Conservation (phyloP, 805 yeast species). For the Martiniozyma abietophila region DNA sequence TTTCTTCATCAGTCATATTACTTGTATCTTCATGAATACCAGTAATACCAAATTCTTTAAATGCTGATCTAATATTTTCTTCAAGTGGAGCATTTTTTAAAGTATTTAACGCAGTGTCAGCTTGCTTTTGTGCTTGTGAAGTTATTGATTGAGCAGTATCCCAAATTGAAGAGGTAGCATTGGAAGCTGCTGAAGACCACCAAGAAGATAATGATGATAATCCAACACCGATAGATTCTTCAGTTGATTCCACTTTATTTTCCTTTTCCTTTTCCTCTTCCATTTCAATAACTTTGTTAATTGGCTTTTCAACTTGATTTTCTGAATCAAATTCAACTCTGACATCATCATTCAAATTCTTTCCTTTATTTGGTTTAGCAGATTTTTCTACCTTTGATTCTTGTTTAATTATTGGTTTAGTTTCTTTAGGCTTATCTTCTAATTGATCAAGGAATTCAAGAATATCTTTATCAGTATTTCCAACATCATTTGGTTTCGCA, state of each 20-base stretch:
- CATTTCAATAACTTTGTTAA: background rate
- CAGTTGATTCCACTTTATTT: background rate
- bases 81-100: conserved; percentile 33
- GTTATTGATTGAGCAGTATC: conserved; percentile 40
- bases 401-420: no score
- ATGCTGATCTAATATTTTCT: conserved; percentile 28
- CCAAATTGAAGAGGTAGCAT: conserved; percentile 58
- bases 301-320: background rate
- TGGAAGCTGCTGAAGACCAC: conserved; percentile 66
- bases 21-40: conserved; percentile 28
- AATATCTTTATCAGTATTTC: conserved; percentile 36
- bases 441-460: conserved; percentile 58
- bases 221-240: conserved; percentile 29
- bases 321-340: background rate
- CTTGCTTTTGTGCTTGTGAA: conserved; percentile 36
- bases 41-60: conserved; percentile 33
- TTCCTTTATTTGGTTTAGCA: background rate
- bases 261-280: background rate
- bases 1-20: conserved; percentile 26
- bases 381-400: conserved; percentile 3
- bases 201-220: conserved; percentile 57
- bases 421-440: conserved; percentile 29
- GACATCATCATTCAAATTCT: background rate
- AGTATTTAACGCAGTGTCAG: conserved; percentile 42
- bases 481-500: conserved; percentile 16